Evolutionary conservation across 345 rosid genomes (phyloP), one percentile per base, ranked within the genome.

Genomic region (Moringa oleifera): DNA sequence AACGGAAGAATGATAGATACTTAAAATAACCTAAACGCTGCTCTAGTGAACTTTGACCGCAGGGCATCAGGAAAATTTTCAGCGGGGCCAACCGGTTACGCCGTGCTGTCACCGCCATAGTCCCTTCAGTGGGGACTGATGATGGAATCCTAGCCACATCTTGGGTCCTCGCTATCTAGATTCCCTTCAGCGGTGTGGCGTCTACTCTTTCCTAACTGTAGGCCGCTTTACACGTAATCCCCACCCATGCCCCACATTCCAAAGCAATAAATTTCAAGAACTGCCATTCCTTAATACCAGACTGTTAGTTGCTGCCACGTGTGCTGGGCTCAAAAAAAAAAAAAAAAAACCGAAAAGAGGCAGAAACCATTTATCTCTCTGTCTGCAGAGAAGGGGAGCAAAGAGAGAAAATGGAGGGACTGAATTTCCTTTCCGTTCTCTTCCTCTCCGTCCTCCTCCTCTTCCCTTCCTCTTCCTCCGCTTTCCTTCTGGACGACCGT

Each of bases 331-430:
- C 11, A 33, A 33, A 33, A 33, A 33, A 33, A 33, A 33, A 33
- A 33, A 33, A 33, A 11, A 33, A 33, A 4, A 33, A 33, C 11
- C 5, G 37, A 33, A 33, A 33, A 33, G 5, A 33, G 11, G 11
- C 11, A 33, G 37, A 11, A 33, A 4, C 63, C 6, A 53, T 60
- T 41, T 16, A 9, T 41, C 47, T 7, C 47, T 41, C 47, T 5
- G 12, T 5, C 47, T 1, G 6, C 2, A 41, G 47, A 41, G 12
- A 11, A 33, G 11, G 11, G 37, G 6, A 15, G 47, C 12, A 23
- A 21, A 23, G 20, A 60, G 21, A 9, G 20, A 66, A 67, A 54
- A 88, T 86, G 92, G 84, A 25, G 73, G 79, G 60, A 55, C 61
- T 1, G 20, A 71, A 50, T 55, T 23, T 55, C 23, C 21, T 76